Percentiles rank a stretch among this genome's conserved stretches.
phyloP scores from a whole-genome alignment of 1,284 basidiomycete species.

The Tylopilus sp. region DNA sequence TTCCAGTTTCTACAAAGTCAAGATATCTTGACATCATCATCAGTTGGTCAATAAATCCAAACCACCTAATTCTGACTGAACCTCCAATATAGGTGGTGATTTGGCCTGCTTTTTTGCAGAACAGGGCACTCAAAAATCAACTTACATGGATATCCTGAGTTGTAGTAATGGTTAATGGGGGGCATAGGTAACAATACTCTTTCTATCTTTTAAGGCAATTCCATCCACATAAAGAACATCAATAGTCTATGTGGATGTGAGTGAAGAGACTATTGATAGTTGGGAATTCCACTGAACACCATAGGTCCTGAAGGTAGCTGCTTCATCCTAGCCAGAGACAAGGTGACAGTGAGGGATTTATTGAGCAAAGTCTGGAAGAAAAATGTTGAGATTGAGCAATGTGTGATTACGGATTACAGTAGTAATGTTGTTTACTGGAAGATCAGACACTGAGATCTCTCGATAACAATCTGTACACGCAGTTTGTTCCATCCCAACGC shows the following conservation, averaged over 20 bases:
- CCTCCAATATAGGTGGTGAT: slow-evolving; percentile 59
- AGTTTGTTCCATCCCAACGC: not conserved
- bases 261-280: slow-evolving; percentile 24
- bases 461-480: not conserved
- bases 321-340: slow-evolving; percentile 54
- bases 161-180: slow-evolving; percentile 87
- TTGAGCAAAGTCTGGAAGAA: slow-evolving; percentile 66
- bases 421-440: slow-evolving; percentile 77
- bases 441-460: slow-evolving; percentile 39
- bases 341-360: slow-evolving; percentile 63
- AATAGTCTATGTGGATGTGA: slow-evolving; percentile 84
- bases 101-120: slow-evolving; percentile 79
- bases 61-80: slow-evolving; percentile 10
- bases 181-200: slow-evolving; percentile 71
- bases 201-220: slow-evolving; percentile 72
- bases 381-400: slow-evolving; percentile 69
- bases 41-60: slow-evolving; percentile 42
- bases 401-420: slow-evolving; percentile 59
- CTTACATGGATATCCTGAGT: slow-evolving; percentile 70
- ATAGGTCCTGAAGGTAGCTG: slow-evolving; percentile 53
- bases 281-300: slow-evolving; percentile 39
- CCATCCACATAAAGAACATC: slow-evolving; percentile 75
- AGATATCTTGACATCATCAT: slow-evolving; percentile 68
- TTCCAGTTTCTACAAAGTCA: slow-evolving; percentile 53
- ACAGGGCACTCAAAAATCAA: slow-evolving; percentile 44